Evolutionary conservation across 768 basidiomycete species (phyloP), one percentile per base, ranked within the genome.

Genomic region (Boletus rubescentipes): DNA sequence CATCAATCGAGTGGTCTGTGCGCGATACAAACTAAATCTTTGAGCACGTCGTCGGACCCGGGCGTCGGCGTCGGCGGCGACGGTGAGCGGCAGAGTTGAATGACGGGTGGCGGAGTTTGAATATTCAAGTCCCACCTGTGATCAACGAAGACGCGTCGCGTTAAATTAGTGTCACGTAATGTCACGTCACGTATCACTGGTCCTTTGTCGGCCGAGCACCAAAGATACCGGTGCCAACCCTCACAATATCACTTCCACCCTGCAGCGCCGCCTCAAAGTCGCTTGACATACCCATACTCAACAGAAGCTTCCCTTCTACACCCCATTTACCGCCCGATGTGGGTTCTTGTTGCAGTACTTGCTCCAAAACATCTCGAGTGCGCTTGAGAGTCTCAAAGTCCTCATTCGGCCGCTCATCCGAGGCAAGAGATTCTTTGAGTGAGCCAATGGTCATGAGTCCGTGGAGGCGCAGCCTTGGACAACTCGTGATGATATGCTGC

Each of bases 361-460:
- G 68, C 51, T 82, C 73, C 50, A 97, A 70, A 12, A 76, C 55
- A 57, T 84, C 82, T 47, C 88, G 74, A 14, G 90, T 89, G 60
- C 73, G 73, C 56, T 79, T 84, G 51, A 97, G 76, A 20, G 67
- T 70, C 56, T 80, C 80, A 62, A 98, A 98, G 69, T 98, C 95
- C 2, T 79, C 77, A 62, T 89, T 87, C 34, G 73, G 73, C 53
- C 74, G 72, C 35, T 68, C 74, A 0, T 58, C 51, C 1, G 68
- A 72, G 23, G 60, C 49, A 30, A 89, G 77, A 3, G 92, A 93
- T 57, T 84, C 79, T 35, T 84, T 79, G 48, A 91, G 77, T 16
- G 93, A 83, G 1, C 97, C 97, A 61, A 99, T 98, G 2, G 97
- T 98, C 97, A 99, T 99, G 44, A 99, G 73, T 5, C 97, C 97